phyloP scores from a whole-genome alignment of 352 stramenopile genomes.

The Globisporangium parvum region DNA sequence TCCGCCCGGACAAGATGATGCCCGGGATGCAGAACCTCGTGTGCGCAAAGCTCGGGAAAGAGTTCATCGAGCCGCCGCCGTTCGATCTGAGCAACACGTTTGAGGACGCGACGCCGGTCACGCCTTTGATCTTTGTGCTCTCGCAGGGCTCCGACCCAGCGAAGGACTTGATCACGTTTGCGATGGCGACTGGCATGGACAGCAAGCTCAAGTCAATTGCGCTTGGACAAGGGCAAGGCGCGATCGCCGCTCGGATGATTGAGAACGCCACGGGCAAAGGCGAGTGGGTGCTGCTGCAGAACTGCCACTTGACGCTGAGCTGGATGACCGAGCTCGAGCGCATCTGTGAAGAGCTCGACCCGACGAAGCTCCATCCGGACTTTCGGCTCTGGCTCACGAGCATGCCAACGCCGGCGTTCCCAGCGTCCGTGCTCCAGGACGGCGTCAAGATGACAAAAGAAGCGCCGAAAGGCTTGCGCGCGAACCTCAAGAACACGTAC shows the following conservation, averaged over 20 bases:
- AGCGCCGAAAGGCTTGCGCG: constrained; percentile 89
- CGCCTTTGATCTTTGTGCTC: constrained; percentile 92
- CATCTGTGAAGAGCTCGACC: constrained; percentile 89
- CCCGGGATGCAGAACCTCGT: constrained; percentile 90
- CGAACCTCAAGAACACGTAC: constrained; percentile 93
- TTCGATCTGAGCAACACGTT: constrained; percentile 91
- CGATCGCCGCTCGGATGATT: constrained; percentile 89
- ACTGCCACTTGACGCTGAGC: constrained; percentile 92
- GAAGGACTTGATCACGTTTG: constrained; percentile 91
- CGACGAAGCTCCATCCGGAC: constrained; percentile 82
- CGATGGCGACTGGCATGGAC: constrained; percentile 77
- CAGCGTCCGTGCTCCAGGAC: constrained; percentile 92
- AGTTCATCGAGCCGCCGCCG: constrained; percentile 90
- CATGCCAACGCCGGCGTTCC: constrained; percentile 78
- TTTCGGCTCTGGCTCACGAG: constrained; percentile 94
- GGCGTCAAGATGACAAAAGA: constrained; percentile 98
- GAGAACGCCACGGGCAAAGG: constrained; percentile 81
- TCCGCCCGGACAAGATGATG: constrained; percentile 82
- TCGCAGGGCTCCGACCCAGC: constrained; percentile 92
- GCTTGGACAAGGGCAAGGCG: constrained; percentile 90
- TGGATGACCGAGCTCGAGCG: constrained; percentile 95
- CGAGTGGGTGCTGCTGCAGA: constrained; percentile 94
- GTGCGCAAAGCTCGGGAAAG: constrained; percentile 68
- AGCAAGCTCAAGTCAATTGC: constrained; percentile 92
- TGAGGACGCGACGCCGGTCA: constrained; percentile 82